Conservation (phyloP, 1,284 basidiomycete species). For the Retiboletus flavoniger region DNA sequence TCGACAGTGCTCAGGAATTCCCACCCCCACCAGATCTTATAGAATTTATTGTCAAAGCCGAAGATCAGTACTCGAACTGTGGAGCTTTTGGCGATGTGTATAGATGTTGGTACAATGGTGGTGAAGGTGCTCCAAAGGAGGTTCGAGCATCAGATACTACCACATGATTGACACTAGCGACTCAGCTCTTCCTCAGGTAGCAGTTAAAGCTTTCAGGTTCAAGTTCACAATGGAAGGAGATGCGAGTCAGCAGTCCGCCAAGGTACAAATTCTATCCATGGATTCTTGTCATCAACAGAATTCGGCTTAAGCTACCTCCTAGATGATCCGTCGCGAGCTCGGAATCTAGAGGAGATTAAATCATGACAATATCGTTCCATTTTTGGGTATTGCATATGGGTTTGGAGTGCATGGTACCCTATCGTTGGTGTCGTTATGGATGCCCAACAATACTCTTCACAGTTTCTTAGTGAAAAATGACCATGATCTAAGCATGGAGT, state of each 20-base stretch:
- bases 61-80: too few relatives aligned
- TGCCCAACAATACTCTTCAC: slow-evolving; percentile 17
- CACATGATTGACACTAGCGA: too few relatives aligned
- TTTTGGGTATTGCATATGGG: slow-evolving; percentile 15
- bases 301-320: background rate
- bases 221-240: background rate
- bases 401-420: slow-evolving; percentile 11
- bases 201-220: slow-evolving; percentile 18
- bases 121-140: too few relatives aligned
- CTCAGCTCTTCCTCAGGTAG: slow-evolving; percentile 13
- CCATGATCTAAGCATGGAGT: background rate
- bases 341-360: slow-evolving; percentile 20
- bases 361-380: slow-evolving; percentile 13
- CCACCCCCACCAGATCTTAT: too few relatives aligned
- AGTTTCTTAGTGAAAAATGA: slow-evolving; percentile 3
- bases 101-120: too few relatives aligned
- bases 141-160: too few relatives aligned
- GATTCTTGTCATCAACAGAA: background rate
- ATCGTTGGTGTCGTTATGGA: slow-evolving; percentile 24
- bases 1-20: too few relatives aligned
- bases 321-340: slow-evolving; percentile 21
- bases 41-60: too few relatives aligned
- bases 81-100: too few relatives aligned
- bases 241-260: background rate
- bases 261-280: background rate